These are phyloP conservation scores for Arthrinium phaeospermum DNA, from an alignment of 2,329 filamentous ascomycete genomes.

Conservation along the genomic window DNA sequence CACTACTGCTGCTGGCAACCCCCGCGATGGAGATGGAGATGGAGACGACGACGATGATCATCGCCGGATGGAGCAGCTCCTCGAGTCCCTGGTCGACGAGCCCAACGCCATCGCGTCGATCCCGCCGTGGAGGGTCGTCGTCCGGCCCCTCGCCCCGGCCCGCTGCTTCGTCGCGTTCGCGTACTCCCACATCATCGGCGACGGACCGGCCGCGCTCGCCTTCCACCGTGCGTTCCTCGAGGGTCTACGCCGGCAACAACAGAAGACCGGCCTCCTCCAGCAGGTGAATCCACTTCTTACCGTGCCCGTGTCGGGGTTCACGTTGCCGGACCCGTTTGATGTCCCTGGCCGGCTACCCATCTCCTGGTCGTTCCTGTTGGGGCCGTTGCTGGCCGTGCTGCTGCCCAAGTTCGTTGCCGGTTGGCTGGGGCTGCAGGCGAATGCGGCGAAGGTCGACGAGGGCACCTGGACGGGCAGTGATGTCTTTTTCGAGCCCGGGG, in stretches of 20 bases:
- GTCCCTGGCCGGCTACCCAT: constrained; percentile 45
- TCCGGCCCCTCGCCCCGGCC: constrained; percentile 36
- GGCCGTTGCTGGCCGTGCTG: constrained; percentile 43
- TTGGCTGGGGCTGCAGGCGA: constrained; percentile 40
- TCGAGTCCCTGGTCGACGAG: constrained; percentile 41
- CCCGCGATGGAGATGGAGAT: not conserved
- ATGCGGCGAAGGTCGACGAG: constrained; percentile 32
- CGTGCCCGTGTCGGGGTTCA: constrained; percentile 24
- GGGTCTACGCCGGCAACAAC: constrained; percentile 24
- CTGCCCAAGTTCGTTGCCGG: constrained; percentile 42
- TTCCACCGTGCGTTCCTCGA: constrained; percentile 49
- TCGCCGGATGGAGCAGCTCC: constrained; percentile 31
- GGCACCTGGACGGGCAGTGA: constrained; percentile 42
- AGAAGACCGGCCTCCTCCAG: not conserved
- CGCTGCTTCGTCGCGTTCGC: constrained; percentile 45
- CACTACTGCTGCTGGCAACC: not conserved
- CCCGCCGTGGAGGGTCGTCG: constrained; percentile 51
- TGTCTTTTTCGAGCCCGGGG: constrained; percentile 33
- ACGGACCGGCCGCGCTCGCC: constrained; percentile 47
- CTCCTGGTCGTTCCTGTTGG: constrained; percentile 50
- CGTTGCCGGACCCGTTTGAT: constrained; percentile 45
- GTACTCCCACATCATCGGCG: constrained; percentile 50
- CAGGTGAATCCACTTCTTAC: constrained; percentile 14
- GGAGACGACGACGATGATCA: not conserved
- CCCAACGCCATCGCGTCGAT: constrained; percentile 33